These are phyloP conservation scores for Phytophthora uliginosa DNA, from an alignment of 352 stramenopile genomes.

Conservation along the genomic window DNA sequence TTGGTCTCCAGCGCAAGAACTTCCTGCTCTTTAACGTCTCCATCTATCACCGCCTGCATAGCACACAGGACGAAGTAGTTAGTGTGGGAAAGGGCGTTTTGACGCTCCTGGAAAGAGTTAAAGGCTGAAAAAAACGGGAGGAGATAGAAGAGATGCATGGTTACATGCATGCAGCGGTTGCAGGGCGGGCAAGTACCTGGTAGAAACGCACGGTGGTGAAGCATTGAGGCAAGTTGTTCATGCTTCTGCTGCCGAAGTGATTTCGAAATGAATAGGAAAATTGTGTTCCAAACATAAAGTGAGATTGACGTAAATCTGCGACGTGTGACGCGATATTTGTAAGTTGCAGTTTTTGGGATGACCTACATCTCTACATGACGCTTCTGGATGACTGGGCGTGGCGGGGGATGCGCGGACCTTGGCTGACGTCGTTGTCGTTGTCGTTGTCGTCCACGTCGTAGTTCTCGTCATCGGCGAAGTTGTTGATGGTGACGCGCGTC, in stretches of 20 bases:
- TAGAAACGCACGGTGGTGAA: constrained; percentile 70
- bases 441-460: constrained; percentile 44
- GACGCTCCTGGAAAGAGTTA: not conserved
- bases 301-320: constrained; percentile 23
- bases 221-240: constrained; percentile 66
- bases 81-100: not conserved
- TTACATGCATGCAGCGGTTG: not conserved
- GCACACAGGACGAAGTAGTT: constrained; percentile 11
- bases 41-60: constrained; percentile 54
- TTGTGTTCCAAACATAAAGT: constrained; percentile 21
- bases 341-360: not conserved
- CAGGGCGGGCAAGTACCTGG: constrained; percentile 46
- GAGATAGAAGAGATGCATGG: constrained; percentile 6
- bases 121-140: constrained; percentile 1
- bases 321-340: constrained; percentile 9
- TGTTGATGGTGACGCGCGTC: constrained; percentile 33
- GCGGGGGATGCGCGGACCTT: constrained; percentile 32
- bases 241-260: constrained; percentile 35
- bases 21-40: constrained; percentile 48
- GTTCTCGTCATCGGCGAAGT: constrained; percentile 29
- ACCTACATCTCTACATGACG: constrained; percentile 24
- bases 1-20: constrained; percentile 55
- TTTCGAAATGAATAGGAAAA: constrained; percentile 9
- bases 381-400: constrained; percentile 39
- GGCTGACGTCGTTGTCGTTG: constrained; percentile 7